Evolutionary conservation across 2,329 filamentous ascomycete genomes (phyloP).

Genomic region (Curvularia hawaiiensis): DNA sequence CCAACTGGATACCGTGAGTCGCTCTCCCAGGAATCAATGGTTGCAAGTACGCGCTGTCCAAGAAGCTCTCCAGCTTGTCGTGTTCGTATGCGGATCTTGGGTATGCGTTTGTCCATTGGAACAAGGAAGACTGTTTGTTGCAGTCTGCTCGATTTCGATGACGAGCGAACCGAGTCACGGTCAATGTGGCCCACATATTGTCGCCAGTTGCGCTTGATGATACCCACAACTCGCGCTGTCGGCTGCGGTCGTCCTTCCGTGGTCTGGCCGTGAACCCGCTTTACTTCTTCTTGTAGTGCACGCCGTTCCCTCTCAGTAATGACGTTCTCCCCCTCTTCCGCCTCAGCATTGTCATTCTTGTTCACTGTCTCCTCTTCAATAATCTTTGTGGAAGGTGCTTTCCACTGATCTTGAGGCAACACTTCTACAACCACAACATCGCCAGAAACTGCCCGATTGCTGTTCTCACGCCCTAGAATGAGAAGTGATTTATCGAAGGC

Average conservation of each 20-base stretch:
- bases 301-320: conserved; percentile 86
- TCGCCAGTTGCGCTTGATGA: conserved; percentile 95
- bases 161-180: conserved; percentile 77
- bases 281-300: conserved; percentile 90
- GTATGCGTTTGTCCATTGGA: conserved; percentile 97
- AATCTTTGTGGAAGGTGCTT: conserved; percentile 91
- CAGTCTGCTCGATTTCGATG: conserved; percentile 75
- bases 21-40: conserved; percentile 93
- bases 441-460: conserved; percentile 90
- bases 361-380: conserved; percentile 92
- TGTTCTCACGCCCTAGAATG: conserved; percentile 90
- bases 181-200: conserved; percentile 98
- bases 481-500: conserved; percentile 89
- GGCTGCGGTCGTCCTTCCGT: conserved; percentile 82
- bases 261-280: conserved; percentile 76
- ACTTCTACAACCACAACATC: conserved; percentile 94
- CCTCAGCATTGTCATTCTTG: conserved; percentile 91
- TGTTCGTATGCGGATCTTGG: conserved; percentile 92
- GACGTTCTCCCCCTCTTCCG: conserved; percentile 72
- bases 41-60: conserved; percentile 89
- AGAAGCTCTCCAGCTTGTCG: conserved; percentile 86
- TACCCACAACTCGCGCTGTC: conserved; percentile 87
- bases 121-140: conserved; percentile 94
- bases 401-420: conserved; percentile 94
- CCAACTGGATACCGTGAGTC: conserved; percentile 91